Percentiles rank a stretch among this genome's conserved stretches.
These are phyloP conservation scores for Micromonas commoda DNA, from an alignment of 139 green algal species.

Conservation along the genomic window DNA sequence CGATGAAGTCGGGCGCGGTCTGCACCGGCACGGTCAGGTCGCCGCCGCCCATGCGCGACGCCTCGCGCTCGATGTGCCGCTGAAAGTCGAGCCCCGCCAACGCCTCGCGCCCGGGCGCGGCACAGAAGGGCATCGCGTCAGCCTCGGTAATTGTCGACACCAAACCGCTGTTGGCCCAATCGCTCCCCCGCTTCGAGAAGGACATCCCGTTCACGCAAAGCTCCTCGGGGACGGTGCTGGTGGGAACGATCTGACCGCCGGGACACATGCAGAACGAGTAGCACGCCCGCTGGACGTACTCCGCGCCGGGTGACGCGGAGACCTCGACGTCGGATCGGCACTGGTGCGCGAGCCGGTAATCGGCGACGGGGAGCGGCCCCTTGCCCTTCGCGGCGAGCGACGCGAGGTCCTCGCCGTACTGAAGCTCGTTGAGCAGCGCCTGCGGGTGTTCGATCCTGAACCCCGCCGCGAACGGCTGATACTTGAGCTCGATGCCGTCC, in stretches of 20 bases:
- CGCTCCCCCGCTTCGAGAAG: constrained; percentile 48
- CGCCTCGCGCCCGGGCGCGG: constrained; percentile 36
- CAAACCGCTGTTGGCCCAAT: constrained; percentile 75
- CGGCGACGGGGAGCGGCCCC: constrained; percentile 65
- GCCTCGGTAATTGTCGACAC: constrained; percentile 51
- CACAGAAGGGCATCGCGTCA: constrained; percentile 55
- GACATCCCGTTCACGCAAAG: constrained; percentile 87
- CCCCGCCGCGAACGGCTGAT: constrained; percentile 73
- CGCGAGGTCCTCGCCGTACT: constrained; percentile 47
- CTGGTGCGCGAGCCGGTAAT: constrained; percentile 59
- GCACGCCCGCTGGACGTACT: constrained; percentile 38
- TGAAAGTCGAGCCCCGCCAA: constrained; percentile 67
- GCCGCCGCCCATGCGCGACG: constrained; percentile 57
- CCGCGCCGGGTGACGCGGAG: background rate
- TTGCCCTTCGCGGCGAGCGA: constrained; percentile 53
- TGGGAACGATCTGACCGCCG: constrained; percentile 70
- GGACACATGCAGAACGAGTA: constrained; percentile 91
- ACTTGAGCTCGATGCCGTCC: constrained; percentile 48
- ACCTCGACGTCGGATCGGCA: background rate
- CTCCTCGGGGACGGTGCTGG: constrained; percentile 51
- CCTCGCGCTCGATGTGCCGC: constrained; percentile 36
- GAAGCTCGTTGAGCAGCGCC: constrained; percentile 54
- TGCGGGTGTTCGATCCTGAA: constrained; percentile 83
- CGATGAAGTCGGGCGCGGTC: constrained; percentile 64
- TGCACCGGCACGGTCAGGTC: constrained; percentile 61